Evolutionary conservation across 305 asterid species (phyloP).

Genomic region (Solanum hybrid): DNA sequence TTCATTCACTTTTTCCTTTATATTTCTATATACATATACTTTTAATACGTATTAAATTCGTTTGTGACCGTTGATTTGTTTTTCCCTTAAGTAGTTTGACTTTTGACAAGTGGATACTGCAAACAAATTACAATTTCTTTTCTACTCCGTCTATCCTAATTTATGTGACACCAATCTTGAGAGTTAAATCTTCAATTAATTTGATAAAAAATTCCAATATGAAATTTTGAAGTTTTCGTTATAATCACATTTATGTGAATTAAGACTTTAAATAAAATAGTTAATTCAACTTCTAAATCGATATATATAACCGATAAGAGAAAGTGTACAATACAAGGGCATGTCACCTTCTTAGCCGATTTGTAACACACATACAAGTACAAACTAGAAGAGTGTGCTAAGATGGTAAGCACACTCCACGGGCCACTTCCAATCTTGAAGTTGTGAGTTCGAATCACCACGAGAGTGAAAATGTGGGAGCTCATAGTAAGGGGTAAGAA

Average conservation of each 20-base stretch:
- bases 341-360: not conserved
- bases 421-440: not conserved
- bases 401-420: not conserved
- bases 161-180: not conserved
- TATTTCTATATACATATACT: not conserved
- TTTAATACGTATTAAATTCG: too few species aligned
- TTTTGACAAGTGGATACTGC: not conserved
- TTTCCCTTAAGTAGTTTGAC: not conserved
- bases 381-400: not conserved
- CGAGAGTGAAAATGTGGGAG: not conserved
- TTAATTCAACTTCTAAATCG: not conserved
- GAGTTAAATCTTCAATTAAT: not conserved
- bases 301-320: not conserved
- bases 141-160: not conserved
- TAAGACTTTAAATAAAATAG: not conserved
- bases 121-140: not conserved
- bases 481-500: not conserved
- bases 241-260: not conserved
- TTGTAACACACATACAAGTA: not conserved
- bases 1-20: not conserved
- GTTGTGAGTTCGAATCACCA: not conserved
- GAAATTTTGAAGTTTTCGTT: not conserved
- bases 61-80: not conserved
- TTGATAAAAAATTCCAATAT: not conserved
- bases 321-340: not conserved